Evolutionary conservation across 1,139 yeast species (phyloP), one percentile per base, ranked within the genome.

Genomic region (Martiniozyma asiatica): DNA sequence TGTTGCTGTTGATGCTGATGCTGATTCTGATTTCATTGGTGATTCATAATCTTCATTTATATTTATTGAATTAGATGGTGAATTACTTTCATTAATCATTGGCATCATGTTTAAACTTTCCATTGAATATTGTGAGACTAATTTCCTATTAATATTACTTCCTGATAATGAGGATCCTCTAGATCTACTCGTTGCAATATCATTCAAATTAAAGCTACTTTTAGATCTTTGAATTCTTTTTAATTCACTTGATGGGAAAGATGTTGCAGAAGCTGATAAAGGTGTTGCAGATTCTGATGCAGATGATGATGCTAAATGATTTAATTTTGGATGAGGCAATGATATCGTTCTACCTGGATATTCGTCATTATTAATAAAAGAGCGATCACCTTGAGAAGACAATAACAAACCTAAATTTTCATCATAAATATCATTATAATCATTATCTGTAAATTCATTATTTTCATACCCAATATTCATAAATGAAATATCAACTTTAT

Each of bases 131-230:
- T 17, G 18, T 6, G 18, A 17, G 8, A 8, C 6, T 17, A 17
- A 17, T 17, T 6, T 6, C 8, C 8, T 17, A 6, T 6, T 6
- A 17, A 8, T 6, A 17, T 17, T 17, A 6, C 7, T 6, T 6
- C 18, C 18, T n/a, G 10, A 12, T 3, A 14, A 10, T 14, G 11
- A 6, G 16, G 13, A 8, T 20, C 22, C 25, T 1, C 17, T 16
- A 28, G 55, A 51, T 33, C 47, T 48, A 20, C 44, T 42, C 16
- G 44, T 32, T 17, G 55, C 55, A 30, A 48, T 47, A 27, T 50
- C 45, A 31, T 51, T 47, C 26, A 53, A 36, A 32, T 51, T 53
- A 20, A 49, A 42, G 8, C 54, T 45, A n/a, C 53, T 43, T 29
- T 50, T 39, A 6, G 56, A 51, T 30, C 50, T 41, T 15, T 48